Conservation (phyloP, 2,329 filamentous ascomycete species). For the Aplosporella prunicola region DNA sequence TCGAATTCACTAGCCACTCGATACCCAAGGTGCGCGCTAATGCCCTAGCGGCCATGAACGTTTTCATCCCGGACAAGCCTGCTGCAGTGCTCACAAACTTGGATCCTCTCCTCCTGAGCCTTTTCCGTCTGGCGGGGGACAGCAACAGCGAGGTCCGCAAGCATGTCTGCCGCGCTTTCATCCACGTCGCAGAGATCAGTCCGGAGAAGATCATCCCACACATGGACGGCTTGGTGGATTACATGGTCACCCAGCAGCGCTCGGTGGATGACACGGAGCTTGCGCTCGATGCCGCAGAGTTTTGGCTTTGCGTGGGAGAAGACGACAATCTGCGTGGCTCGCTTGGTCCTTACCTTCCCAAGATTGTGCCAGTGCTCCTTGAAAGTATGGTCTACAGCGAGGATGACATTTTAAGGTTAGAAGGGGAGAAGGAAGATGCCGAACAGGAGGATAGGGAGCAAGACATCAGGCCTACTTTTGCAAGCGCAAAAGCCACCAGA, state of each 20-base stretch:
- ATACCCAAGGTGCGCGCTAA: conserved; percentile 68
- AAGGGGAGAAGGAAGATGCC: conserved; percentile 68
- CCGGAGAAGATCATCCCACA: conserved; percentile 87
- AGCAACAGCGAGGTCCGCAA: conserved; percentile 71
- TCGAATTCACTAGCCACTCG: conserved; percentile 72
- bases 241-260: conserved; percentile 83
- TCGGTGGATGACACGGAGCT: conserved; percentile 75
- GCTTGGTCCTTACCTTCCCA: conserved; percentile 66
- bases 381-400: conserved; percentile 95
- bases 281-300: conserved; percentile 89
- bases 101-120: conserved; percentile 68
- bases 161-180: conserved; percentile 88
- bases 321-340: conserved; percentile 69
- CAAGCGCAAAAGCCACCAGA: conserved; percentile 56
- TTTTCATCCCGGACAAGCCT: conserved; percentile 80
- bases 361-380: conserved; percentile 82
- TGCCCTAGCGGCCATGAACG: conserved; percentile 77
- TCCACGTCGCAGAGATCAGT: conserved; percentile 80
- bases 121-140: conserved; percentile 76
- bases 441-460: conserved; percentile 82
- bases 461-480: conserved; percentile 89
- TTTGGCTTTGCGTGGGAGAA: conserved; percentile 91
- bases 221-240: conserved; percentile 79
- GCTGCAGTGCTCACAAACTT: conserved; percentile 72
- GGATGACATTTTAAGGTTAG: conserved; percentile 79